These are phyloP conservation scores for Pseudopithomyces maydicus DNA, from an alignment of 2,329 filamentous ascomycete genomes.

Conservation along the genomic window DNA sequence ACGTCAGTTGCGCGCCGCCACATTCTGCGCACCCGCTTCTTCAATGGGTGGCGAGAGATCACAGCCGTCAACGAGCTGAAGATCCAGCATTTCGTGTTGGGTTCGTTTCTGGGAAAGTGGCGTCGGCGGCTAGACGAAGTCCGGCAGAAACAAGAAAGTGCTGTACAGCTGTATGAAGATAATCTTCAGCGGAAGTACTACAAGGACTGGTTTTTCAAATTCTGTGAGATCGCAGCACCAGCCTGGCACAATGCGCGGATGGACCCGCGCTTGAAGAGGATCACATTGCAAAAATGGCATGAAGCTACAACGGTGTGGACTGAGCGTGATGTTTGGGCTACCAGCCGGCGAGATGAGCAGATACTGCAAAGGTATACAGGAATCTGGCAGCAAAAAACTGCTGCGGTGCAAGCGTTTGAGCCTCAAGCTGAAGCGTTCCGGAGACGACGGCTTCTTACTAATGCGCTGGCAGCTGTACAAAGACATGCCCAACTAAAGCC, in stretches of 20 bases:
- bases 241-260: constrained; percentile 35
- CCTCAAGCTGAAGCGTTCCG: constrained; percentile 43
- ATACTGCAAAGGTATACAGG: constrained; percentile 34
- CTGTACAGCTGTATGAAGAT: constrained; percentile 36
- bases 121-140: constrained; percentile 48
- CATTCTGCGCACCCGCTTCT: constrained; percentile 71
- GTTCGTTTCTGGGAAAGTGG: constrained; percentile 62
- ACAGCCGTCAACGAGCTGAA: constrained; percentile 65
- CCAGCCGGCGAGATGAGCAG: constrained; percentile 22
- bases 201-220: constrained; percentile 46
- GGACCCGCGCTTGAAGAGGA: constrained; percentile 28
- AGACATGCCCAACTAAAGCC: constrained; percentile 51
- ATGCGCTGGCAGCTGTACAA: constrained; percentile 28
- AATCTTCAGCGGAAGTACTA: constrained; percentile 39
- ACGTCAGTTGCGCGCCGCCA: constrained; percentile 72
- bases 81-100: constrained; percentile 57
- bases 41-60: constrained; percentile 71
- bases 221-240: constrained; percentile 40
- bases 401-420: constrained; percentile 33
- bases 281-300: constrained; percentile 32
- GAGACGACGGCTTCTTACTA: constrained; percentile 24
- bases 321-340: constrained; percentile 31
- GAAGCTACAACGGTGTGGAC: constrained; percentile 29
- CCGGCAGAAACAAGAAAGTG: constrained; percentile 39
- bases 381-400: constrained; percentile 26